phyloP scores from a whole-genome alignment of 305 asterid genomes.

The Plantago coronopus region DNA sequence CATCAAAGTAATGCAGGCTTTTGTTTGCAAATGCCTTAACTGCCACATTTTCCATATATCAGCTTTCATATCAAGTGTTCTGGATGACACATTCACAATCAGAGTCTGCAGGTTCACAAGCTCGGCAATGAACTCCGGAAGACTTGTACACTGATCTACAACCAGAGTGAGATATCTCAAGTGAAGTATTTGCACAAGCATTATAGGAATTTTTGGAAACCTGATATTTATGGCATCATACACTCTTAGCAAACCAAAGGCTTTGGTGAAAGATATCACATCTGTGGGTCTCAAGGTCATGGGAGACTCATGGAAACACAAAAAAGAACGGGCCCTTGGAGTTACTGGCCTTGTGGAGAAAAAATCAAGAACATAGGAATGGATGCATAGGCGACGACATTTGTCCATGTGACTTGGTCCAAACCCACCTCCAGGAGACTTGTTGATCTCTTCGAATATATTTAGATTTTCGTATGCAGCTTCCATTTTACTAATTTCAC shows the following conservation, averaged over 20 bases:
- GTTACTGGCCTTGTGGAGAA: too few species aligned
- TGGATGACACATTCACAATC: background rate
- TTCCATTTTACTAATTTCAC: background rate
- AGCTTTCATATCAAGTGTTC: background rate
- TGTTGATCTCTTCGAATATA: background rate
- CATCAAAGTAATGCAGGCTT: background rate
- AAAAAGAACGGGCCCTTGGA: too few species aligned
- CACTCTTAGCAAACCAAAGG: background rate
- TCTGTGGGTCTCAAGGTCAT: background rate
- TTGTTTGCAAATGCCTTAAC: background rate
- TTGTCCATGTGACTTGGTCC: background rate
- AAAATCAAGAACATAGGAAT: background rate
- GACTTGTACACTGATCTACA: background rate
- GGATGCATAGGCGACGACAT: background rate
- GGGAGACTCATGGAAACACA: too few species aligned
- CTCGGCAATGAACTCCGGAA: background rate
- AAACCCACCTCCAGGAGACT: background rate
- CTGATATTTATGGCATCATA: too few species aligned
- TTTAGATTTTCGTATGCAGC: background rate
- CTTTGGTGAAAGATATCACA: background rate
- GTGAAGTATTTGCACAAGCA: background rate
- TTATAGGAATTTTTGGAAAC: background rate
- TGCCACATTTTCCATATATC: background rate
- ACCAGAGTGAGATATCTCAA: conserved; percentile 1
- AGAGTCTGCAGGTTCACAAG: background rate